Evolutionary conservation across 176 grass and related monocot genomes (phyloP).

Genomic region (Aegilops longissima): DNA sequence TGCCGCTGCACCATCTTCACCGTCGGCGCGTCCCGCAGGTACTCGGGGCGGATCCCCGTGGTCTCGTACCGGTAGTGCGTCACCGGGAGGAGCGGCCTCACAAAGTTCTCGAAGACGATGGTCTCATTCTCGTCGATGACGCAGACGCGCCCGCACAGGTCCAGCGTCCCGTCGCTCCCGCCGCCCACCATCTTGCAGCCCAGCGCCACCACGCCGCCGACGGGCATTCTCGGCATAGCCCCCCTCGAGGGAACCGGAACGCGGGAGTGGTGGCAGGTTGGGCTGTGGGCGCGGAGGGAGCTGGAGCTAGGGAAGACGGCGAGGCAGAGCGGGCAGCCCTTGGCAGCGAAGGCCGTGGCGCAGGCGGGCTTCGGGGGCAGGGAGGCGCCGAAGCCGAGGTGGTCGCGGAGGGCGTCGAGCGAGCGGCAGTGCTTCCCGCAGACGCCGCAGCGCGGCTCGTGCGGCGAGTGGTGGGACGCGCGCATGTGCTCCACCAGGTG

Average conservation of each 20-base stretch:
- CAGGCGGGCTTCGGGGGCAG: constrained; percentile 63
- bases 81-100: constrained; percentile 70
- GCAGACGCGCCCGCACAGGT: constrained; percentile 80
- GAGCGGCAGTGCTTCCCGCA: constrained; percentile 83
- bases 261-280: constrained; percentile 26
- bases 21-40: constrained; percentile 40
- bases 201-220: constrained; percentile 49
- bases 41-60: constrained; percentile 69
- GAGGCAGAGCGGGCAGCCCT: constrained; percentile 66
- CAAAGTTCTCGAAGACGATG: constrained; percentile 46
- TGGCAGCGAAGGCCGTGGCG: constrained; percentile 45
- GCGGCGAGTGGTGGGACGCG: constrained; percentile 63
- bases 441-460: constrained; percentile 67
- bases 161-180: constrained; percentile 63
- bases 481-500: constrained; percentile 90
- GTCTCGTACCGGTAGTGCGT: constrained; percentile 74
- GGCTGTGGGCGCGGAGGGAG: constrained; percentile 25
- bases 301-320: constrained; percentile 34
- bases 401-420: constrained; percentile 82
- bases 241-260: not conserved
- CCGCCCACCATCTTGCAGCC: constrained; percentile 89
- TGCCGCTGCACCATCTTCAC: constrained; percentile 47
- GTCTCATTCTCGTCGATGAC: constrained; percentile 58
- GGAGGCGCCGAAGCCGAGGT: constrained; percentile 72
- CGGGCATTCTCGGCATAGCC: constrained; percentile 34